Base-by-base conservation (phyloP, 768 basidiomycete genomes). In the Cytidiella melzeri region DNA sequence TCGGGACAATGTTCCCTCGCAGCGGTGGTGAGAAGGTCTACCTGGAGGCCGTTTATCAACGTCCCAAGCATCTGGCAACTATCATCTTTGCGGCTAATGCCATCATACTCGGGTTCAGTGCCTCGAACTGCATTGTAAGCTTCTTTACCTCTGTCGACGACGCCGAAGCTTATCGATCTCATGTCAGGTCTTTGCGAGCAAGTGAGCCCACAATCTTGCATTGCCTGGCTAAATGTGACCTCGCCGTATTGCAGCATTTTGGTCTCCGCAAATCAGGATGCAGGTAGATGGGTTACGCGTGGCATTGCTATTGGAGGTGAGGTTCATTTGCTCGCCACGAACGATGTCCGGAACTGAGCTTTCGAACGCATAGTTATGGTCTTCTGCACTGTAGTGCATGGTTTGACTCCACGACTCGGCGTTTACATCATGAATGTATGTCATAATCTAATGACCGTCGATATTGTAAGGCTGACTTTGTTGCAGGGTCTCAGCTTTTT, bases 1-100 rank as follows among this genome's bases (percentile, higher is more conserved):
- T 75, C 43, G 81, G 81, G 4, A 77, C 78, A 2, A 82, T 81
- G 80, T 78, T 73, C 51, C 80, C 80, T 3, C 71, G 80, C 1
- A 78, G 75, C 10, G 79, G 80, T 9, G 80, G 80, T 4, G 81
- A 82, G 59, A 81, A 83, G 60, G 79, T 81, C 3, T 81, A 82
- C 53, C 65, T 80, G 20, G 81, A 82, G 58, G 77, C 73, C 0
- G 67, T 78, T 2, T 82, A 79, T 57, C 56, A 57, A 43, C 57
- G 56, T 34, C 67, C 68, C 6, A 61, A 60, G 47, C 59, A 66
- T 42, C 56, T 69, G 2, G 64, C 62, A 3, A 69, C 68, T 1
- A 55, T 66, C 21, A 57, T 69, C 25, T 69, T 69, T 49, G 67
- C 67, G 9, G 50, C 57, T 25, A 65, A 68, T 48, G 66, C 65